A percentile compares a stretch with the other conserved stretches of the same genome.
Conservation (phyloP, 2,329 filamentous ascomycete species). For the Chaetomiaceae sp. region DNA sequence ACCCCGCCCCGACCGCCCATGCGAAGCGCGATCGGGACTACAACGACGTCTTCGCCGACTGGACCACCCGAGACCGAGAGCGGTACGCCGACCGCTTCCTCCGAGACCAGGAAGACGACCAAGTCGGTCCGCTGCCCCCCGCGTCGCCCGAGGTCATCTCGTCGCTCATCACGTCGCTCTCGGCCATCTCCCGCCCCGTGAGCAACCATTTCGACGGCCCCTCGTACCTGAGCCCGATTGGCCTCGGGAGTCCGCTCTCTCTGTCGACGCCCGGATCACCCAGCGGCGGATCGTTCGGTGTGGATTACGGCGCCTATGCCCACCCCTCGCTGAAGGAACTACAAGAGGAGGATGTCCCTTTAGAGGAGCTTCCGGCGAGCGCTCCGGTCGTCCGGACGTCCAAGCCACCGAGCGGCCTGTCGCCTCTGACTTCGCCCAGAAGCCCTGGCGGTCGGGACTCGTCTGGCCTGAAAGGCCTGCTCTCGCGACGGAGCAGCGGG, state of each 20-base stretch:
- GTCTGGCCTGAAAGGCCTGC: slow-evolving; percentile 53
- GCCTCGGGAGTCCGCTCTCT: slow-evolving; percentile 20
- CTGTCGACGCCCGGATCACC: slow-evolving; percentile 39
- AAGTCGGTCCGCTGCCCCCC: slow-evolving; percentile 32
- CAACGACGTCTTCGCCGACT: slow-evolving; percentile 26
- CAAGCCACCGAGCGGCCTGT: slow-evolving; percentile 74
- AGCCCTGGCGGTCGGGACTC: slow-evolving; percentile 39
- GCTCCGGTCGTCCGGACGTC: slow-evolving; percentile 76
- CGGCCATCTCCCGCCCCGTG: slow-evolving; percentile 63
- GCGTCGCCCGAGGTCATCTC: slow-evolving; percentile 67
- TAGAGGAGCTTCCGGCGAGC: slow-evolving; percentile 58
- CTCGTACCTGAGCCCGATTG: slow-evolving; percentile 24
- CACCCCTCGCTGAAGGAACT: slow-evolving; percentile 47
- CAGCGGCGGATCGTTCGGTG: slow-evolving; percentile 55
- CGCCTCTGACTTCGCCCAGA: slow-evolving; percentile 60
- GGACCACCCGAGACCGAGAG: slow-evolving; percentile 23
- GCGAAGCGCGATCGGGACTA: slow-evolving; percentile 20
- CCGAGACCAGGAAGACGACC: slow-evolving; percentile 22
- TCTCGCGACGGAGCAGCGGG: slow-evolving; percentile 43
- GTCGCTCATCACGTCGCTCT: slow-evolving; percentile 64
- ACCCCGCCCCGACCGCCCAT: slow-evolving; percentile 17
- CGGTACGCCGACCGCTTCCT: slow-evolving; percentile 23
- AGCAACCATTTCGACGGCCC: slow-evolving; percentile 64
- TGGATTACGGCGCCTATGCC: slow-evolving; percentile 67
- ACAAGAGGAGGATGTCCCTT: slow-evolving; percentile 43